Conservation (phyloP, 2,329 filamentous ascomycete species). For the Truncatella angustata region DNA sequence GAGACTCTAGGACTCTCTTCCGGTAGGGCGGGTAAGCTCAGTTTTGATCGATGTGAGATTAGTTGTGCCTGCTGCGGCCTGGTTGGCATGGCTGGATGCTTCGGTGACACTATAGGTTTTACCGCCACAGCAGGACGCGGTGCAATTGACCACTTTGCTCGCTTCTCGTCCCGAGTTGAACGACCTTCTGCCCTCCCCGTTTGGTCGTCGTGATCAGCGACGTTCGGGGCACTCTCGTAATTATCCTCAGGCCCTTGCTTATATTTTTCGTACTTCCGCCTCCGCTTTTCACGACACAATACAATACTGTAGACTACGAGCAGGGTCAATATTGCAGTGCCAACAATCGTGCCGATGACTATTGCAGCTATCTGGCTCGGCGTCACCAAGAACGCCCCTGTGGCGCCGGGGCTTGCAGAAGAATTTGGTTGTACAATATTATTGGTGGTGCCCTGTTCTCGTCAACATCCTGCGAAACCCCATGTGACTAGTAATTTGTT, state of each 20-base stretch:
- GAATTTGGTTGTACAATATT: conserved; percentile 1
- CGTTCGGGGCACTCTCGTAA: not conserved
- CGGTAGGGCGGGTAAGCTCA: not conserved
- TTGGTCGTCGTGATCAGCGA: not conserved
- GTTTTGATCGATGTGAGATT: not conserved
- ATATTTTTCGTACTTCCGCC: not conserved
- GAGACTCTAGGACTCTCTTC: conserved; percentile 5
- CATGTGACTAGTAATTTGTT: not conserved
- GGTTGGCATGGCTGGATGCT: not conserved
- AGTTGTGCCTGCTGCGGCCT: not conserved
- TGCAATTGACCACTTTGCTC: not conserved
- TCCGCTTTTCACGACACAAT: not conserved
- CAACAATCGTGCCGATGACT: conserved; percentile 10
- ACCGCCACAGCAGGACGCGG: not conserved
- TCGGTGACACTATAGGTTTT: not conserved
- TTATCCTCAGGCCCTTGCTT: not conserved
- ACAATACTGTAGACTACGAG: not conserved
- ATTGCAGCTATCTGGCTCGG: conserved; percentile 8
- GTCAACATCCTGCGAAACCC: not conserved
- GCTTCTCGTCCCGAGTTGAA: not conserved
- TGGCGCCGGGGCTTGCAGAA: not conserved
- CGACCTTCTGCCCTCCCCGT: not conserved
- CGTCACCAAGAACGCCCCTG: not conserved
- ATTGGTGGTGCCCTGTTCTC: not conserved
- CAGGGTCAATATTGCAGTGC: conserved; percentile 5